Percentiles rank a stretch among this genome's conserved stretches.
phyloP scores from a whole-genome alignment of 179 eudicot genomes.

The Drosera spatulata region DNA sequence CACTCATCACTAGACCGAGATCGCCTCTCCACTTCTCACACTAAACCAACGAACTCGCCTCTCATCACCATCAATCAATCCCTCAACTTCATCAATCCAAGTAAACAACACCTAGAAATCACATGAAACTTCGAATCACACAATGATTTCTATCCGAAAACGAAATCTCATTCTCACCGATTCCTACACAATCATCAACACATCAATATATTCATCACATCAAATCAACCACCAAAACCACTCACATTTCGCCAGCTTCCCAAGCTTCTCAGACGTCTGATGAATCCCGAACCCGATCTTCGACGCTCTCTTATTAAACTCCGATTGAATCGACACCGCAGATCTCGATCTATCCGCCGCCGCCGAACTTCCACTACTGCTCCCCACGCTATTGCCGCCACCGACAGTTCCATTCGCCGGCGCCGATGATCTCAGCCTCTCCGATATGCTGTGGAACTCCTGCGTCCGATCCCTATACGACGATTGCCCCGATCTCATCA shows the following conservation, averaged over 20 bases:
- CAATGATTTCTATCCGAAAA: no score
- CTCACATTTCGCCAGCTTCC: slow-evolving; percentile 84
- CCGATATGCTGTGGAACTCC: slow-evolving; percentile 57
- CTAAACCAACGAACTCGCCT: no score
- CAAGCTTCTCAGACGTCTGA: slow-evolving; percentile 84
- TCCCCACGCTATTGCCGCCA: not conserved
- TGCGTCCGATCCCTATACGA: slow-evolving; percentile 76
- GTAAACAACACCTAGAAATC: no score
- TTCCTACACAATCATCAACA: not conserved
- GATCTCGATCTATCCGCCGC: slow-evolving; percentile 40
- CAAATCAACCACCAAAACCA: not conserved
- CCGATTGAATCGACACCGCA: slow-evolving; percentile 51
- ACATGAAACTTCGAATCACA: no score
- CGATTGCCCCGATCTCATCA: slow-evolving; percentile 41
- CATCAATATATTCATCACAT: not conserved
- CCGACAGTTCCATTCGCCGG: slow-evolving; percentile 20
- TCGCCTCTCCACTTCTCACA: no score
- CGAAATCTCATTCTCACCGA: no score
- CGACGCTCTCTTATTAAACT: slow-evolving; percentile 73
- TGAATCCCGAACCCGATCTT: slow-evolving; percentile 83
- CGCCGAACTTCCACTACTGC: slow-evolving; percentile 16
- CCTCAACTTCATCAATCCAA: no score
- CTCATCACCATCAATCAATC: no score
- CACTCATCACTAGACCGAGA: no score
- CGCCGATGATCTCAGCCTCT: slow-evolving; percentile 39